Conservation (phyloP, 202 grass and related monocot species). For the Panicum virgatum region DNA sequence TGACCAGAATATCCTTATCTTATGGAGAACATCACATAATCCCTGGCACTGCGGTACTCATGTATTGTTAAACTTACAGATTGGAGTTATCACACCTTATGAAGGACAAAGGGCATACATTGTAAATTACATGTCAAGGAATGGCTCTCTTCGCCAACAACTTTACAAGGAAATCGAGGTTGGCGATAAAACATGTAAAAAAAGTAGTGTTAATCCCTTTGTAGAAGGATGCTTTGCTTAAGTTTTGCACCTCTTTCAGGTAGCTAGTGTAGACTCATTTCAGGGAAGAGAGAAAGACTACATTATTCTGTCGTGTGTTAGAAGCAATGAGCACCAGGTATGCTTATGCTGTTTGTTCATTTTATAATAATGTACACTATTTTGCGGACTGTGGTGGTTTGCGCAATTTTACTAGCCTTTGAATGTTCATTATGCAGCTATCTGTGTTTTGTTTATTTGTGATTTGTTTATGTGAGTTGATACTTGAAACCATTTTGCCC, state of each 20-base stretch:
- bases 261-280: conserved; percentile 99
- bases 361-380: too few species aligned
- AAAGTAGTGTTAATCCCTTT: not conserved
- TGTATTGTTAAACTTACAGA: conserved; percentile 53
- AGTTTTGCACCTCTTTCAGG: conserved; percentile 56
- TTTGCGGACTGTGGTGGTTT: not conserved
- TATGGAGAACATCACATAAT: conserved; percentile 16
- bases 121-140: conserved; percentile 98
- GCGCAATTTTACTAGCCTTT: not conserved
- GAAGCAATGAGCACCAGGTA: conserved; percentile 99
- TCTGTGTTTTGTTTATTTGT: too few species aligned
- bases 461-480: not conserved
- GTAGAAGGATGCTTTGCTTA: conserved; percentile 9
- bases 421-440: not conserved
- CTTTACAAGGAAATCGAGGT: conserved; percentile 99
- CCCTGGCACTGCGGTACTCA: not conserved
- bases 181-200: not conserved
- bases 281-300: conserved; percentile 99
- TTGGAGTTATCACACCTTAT: conserved; percentile 99
- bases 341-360: conserved; percentile 8
- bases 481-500: not conserved
- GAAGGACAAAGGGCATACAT: conserved; percentile 99
- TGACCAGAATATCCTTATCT: conserved; percentile 2
- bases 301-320: conserved; percentile 98
- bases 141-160: conserved; percentile 94